These are phyloP conservation scores for Rhodosporidiobolus sp. DNA, from an alignment of 768 basidiomycete genomes.

Conservation along the genomic window DNA sequence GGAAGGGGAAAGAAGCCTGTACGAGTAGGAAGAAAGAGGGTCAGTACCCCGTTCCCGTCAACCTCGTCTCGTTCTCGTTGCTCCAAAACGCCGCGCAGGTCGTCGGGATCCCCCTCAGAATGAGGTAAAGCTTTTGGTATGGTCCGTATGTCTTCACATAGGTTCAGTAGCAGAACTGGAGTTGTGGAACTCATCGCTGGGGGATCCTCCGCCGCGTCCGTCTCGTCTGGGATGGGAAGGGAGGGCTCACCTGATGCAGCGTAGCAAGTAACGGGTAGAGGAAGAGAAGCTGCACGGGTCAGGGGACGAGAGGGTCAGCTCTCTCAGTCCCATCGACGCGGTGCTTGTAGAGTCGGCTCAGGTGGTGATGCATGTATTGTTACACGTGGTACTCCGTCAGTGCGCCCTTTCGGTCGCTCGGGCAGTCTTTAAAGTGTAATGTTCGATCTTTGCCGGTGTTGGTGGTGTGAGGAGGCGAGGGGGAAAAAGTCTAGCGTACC, in stretches of 20 bases:
- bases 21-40: no score
- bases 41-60: no score
- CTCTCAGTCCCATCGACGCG: no score
- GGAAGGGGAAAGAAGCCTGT: no score
- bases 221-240: not conserved
- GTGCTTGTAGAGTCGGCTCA: constrained; percentile 1
- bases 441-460: constrained; percentile 5
- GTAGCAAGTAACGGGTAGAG: not conserved
- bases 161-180: constrained; percentile 22
- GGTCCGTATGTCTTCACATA: constrained; percentile 21
- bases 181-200: constrained; percentile 30
- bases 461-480: not conserved
- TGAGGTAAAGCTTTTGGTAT: constrained; percentile 31
- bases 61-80: not conserved
- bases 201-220: not conserved
- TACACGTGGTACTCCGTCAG: constrained; percentile 25
- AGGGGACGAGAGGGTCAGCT: not conserved
- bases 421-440: constrained; percentile 18
- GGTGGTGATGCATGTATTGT: constrained; percentile 34
- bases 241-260: not conserved
- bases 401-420: constrained; percentile 27
- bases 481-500: not conserved
- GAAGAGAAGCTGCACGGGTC: not conserved
- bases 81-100: not conserved
- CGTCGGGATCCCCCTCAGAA: constrained; percentile 7